Percentiles rank a stretch among this genome's conserved stretches.
These are phyloP conservation scores for Sphaerulina musiva DNA, from an alignment of 2,329 filamentous ascomycete genomes.

Conservation along the genomic window DNA sequence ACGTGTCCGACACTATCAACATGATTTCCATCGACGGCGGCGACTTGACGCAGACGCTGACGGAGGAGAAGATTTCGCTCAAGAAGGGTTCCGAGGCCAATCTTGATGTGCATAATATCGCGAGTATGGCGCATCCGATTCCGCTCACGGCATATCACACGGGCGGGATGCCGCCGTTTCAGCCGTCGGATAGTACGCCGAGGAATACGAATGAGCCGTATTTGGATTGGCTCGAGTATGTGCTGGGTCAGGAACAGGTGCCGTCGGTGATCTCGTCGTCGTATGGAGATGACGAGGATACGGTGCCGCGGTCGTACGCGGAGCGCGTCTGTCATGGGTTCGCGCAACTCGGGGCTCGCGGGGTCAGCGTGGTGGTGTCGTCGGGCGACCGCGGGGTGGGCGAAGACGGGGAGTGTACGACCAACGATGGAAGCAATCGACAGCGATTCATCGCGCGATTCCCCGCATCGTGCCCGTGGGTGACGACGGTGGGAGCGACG, in stretches of 20 bases:
- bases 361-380: conserved; percentile 58
- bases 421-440: conserved; percentile 42
- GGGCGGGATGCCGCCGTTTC: conserved; percentile 50
- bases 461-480: conserved; percentile 45
- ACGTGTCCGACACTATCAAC: conserved; percentile 48
- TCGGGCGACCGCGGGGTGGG: conserved; percentile 58
- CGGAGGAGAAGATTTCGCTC: conserved; percentile 26
- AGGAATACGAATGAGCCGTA: conserved; percentile 62
- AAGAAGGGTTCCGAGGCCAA: conserved; percentile 49
- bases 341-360: conserved; percentile 59
- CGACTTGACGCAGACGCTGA: conserved; percentile 41
- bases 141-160: conserved; percentile 55
- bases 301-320: conserved; percentile 55
- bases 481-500: conserved; percentile 45
- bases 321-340: conserved; percentile 55
- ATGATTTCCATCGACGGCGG: conserved; percentile 53
- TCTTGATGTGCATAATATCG: conserved; percentile 57
- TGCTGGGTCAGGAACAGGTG: conserved; percentile 50
- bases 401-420: conserved; percentile 39
- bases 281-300: conserved; percentile 62
- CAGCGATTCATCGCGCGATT: conserved; percentile 42
- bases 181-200: conserved; percentile 43
- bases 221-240: conserved; percentile 54
- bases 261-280: conserved; percentile 59
- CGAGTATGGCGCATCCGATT: conserved; percentile 50